Conservation (phyloP, 2,329 filamentous ascomycete genomes). For the Fusarium secorum region DNA sequence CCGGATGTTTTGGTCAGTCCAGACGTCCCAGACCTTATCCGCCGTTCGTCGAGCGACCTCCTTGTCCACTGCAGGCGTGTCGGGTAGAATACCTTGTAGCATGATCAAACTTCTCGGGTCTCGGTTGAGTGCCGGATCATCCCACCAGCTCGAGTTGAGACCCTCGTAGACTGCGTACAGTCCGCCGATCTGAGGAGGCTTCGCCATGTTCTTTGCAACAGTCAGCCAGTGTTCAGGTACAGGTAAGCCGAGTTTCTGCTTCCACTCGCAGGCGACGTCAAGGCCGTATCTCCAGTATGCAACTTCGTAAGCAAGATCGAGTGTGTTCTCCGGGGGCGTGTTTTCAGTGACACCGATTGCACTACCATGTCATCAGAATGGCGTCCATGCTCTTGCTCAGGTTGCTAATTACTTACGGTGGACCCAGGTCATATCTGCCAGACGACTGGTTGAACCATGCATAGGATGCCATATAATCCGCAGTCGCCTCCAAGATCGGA, state of each 20-base stretch:
- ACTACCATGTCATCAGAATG: not conserved
- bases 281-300: conserved; percentile 70
- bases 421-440: conserved; percentile 58
- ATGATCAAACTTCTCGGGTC: conserved; percentile 57
- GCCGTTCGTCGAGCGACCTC: conserved; percentile 49
- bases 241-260: conserved; percentile 53
- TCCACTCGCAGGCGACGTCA: conserved; percentile 62
- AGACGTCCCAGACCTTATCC: conserved; percentile 49
- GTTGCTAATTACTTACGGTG: conserved; percentile 42
- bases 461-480: conserved; percentile 67
- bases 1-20: conserved; percentile 52
- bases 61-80: conserved; percentile 49
- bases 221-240: conserved; percentile 56
- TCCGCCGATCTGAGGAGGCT: conserved; percentile 57
- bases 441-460: conserved; percentile 63
- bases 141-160: conserved; percentile 55
- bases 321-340: conserved; percentile 62
- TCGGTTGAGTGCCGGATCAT: conserved; percentile 45
- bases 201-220: conserved; percentile 61
- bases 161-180: conserved; percentile 65
- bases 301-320: conserved; percentile 67
- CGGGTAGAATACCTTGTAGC: conserved; percentile 55
- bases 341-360: conserved; percentile 62
- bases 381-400: too few relatives aligned
- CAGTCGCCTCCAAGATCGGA: conserved; percentile 56